A percentile compares a stretch with the other conserved stretches of the same genome.
These are phyloP conservation scores for Globisporangium rhizosaccharum DNA, from an alignment of 352 stramenopile species.

Conservation along the genomic window DNA sequence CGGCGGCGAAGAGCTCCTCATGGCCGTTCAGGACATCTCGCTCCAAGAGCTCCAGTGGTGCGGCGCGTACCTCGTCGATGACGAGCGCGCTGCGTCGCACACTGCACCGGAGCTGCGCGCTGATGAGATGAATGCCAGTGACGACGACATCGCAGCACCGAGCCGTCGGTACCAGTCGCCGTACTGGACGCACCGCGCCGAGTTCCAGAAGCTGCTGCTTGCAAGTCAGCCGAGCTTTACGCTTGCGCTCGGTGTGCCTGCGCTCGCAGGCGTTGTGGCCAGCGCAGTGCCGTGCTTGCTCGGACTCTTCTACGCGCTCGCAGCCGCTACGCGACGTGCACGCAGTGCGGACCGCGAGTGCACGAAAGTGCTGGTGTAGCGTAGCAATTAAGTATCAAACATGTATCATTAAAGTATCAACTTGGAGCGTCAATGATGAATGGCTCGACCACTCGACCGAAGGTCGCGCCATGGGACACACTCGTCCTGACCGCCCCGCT, in stretches of 20 bases:
- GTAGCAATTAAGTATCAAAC: neutral
- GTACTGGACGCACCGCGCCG: slow-evolving; percentile 57
- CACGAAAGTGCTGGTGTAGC: neutral
- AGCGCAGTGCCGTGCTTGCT: slow-evolving; percentile 7
- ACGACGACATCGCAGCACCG: slow-evolving; percentile 3
- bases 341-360: neutral
- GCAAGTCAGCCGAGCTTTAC: slow-evolving; percentile 7
- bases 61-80: slow-evolving; percentile 29
- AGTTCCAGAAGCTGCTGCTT: slow-evolving; percentile 28
- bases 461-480: no score
- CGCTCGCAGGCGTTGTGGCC: slow-evolving; percentile 7
- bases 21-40: slow-evolving; percentile 29
- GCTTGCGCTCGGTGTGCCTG: slow-evolving; percentile 8
- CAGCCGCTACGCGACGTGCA: neutral
- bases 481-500: no score
- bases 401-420: neutral
- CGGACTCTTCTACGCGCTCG: slow-evolving; percentile 6
- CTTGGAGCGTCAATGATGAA: no score
- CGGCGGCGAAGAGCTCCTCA: slow-evolving; percentile 20
- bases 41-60: slow-evolving; percentile 47
- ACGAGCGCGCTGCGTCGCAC: slow-evolving; percentile 2
- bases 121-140: slow-evolving; percentile 8
- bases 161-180: slow-evolving; percentile 19
- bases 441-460: no score
- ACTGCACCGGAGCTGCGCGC: slow-evolving; percentile 3